Base-by-base conservation (phyloP, 331 rosid species). In the Cydonia oblonga region DNA sequence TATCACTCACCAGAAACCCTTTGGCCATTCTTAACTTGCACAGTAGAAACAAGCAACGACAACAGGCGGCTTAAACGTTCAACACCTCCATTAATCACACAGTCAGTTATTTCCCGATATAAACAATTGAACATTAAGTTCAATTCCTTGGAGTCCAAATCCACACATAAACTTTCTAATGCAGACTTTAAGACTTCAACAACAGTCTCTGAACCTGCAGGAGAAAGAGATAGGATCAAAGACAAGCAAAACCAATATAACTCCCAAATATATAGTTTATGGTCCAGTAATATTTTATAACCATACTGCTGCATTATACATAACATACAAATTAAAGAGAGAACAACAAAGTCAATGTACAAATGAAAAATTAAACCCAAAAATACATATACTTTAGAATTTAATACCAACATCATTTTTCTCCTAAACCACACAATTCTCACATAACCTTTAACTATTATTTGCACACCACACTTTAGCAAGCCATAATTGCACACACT, bases 71-170 rank as follows among this genome's bases (percentile, higher is more conserved):
- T 76, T 71, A 89, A 70, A 72, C 84, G 91, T 40, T 54, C 63
- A 64, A 73, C 54, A 67, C 46, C 42, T 78, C 82, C 86, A 35
- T 78, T 80, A 68, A 70, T 73, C 51, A 79, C 52, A 42, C 74
- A 87, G 72, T 62, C 77, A 22, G 15, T 69, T 58, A 82, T 83
- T 82, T 87, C 86, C 82, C 56, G 77, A 73, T 79, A 81, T 67
- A 93, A 78, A 84, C 86, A 82, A 78, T 74, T 77, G 88, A 90
- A 86, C 76, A 89, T 77, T 81, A 89, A 62, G 78, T 71, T 78
- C 84, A 93, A 79, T 79, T 90, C 95, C 70, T 84, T 44, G 44
- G 87, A 73, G 69, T 93, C 92, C 73, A 87, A 87, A 26, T 75
- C 84, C 78, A 86, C 86, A 2, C 96, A 89, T 77, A 93, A 81